Conservation (phyloP, 768 basidiomycete species). For the Naganishia onofrii region DNA sequence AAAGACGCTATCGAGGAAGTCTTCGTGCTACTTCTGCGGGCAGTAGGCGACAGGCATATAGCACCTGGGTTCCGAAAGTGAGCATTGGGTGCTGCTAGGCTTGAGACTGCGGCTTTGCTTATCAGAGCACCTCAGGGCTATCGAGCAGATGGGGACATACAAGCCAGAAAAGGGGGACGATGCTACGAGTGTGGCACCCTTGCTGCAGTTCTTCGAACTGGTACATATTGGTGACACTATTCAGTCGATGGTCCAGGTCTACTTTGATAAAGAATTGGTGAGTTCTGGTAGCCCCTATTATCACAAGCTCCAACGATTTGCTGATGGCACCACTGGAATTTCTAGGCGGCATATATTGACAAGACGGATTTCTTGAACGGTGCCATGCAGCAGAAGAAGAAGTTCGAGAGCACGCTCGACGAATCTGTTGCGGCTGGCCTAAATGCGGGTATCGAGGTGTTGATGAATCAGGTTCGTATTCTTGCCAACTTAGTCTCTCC, state of each 20-base stretch:
- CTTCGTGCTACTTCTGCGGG: constrained; percentile 78
- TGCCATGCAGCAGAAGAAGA: constrained; percentile 93
- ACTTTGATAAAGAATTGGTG: constrained; percentile 93
- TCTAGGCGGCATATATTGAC: constrained; percentile 78
- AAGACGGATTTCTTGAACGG: constrained; percentile 87
- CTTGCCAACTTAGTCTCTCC: too few species aligned
- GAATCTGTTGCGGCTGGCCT: constrained; percentile 89
- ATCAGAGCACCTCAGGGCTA: constrained; percentile 62
- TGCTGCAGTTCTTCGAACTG: constrained; percentile 94
- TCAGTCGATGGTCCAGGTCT: constrained; percentile 95
- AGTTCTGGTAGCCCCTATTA: constrained; percentile 39
- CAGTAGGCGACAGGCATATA: constrained; percentile 74
- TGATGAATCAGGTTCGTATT: constrained; percentile 80
- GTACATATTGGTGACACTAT: constrained; percentile 97
- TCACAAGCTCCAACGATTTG: neutral
- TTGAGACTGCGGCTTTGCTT: neutral
- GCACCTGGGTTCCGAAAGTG: constrained; percentile 73
- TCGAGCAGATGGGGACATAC: constrained; percentile 82
- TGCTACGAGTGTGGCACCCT: constrained; percentile 78
- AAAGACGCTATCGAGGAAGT: constrained; percentile 90
- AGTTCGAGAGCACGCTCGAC: constrained; percentile 86
- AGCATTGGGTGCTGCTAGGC: constrained; percentile 42
- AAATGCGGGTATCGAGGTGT: constrained; percentile 89
- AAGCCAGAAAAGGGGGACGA: constrained; percentile 81
- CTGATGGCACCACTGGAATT: neutral